Evolutionary conservation across 176 grass and related monocot genomes (phyloP).

Genomic region (Oryza australiensis): DNA sequence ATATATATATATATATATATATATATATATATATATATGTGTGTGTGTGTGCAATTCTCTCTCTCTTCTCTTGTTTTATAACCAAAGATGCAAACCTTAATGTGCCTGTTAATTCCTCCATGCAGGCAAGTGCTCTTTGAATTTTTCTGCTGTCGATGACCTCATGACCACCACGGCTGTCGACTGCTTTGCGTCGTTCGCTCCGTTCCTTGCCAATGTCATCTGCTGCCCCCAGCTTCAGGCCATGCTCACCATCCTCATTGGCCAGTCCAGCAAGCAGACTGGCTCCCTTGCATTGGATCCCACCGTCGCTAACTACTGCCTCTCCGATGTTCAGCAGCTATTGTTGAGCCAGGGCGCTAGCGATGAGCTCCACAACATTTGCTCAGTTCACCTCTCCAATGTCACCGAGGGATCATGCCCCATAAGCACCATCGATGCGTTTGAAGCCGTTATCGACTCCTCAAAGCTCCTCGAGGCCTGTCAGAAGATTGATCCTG

Average conservation of each 20-base stretch:
- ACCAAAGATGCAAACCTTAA: conserved; percentile 12
- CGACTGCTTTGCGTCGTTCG: conserved; percentile 78
- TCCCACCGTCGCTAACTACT: conserved; percentile 70
- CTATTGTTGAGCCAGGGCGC: conserved; percentile 78
- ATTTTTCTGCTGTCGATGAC: conserved; percentile 65
- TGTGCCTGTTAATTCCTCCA: neutral
- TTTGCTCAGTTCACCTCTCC: conserved; percentile 71
- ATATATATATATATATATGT: too few relatives aligned
- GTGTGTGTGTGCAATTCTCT: neutral
- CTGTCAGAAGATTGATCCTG: conserved; percentile 78
- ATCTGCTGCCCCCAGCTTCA: conserved; percentile 96
- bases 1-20: too few relatives aligned
- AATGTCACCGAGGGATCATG: conserved; percentile 82
- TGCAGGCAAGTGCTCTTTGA: conserved; percentile 74
- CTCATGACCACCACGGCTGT: conserved; percentile 78
- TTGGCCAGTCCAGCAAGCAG: conserved; percentile 87
- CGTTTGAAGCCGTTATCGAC: conserved; percentile 69
- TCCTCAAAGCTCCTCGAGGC: conserved; percentile 81
- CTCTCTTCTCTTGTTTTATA: neutral
- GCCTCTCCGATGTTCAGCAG: conserved; percentile 89
- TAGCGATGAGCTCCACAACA: conserved; percentile 58
- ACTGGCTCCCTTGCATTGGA: conserved; percentile 77
- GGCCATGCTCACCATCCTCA: conserved; percentile 82
- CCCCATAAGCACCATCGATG: conserved; percentile 59
- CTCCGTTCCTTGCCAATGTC: conserved; percentile 89